Evolutionary conservation across 2,329 filamentous ascomycete genomes (phyloP).

Genomic region (Hypoxylon sp.): DNA sequence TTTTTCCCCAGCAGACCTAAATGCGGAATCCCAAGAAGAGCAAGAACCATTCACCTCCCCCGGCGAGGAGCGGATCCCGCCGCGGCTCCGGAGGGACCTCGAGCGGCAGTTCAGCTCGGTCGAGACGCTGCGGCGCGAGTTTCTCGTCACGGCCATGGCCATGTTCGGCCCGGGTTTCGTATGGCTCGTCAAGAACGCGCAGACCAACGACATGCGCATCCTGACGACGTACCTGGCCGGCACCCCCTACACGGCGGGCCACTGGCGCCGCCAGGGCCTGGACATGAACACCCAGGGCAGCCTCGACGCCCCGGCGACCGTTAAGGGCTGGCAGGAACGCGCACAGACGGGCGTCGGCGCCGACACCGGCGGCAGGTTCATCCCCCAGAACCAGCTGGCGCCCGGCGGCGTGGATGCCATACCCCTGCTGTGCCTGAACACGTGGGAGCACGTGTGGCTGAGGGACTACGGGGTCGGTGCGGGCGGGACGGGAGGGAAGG

Average conservation of each 20-base stretch:
- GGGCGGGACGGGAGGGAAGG: constrained; percentile 77
- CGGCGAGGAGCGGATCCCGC: constrained; percentile 61
- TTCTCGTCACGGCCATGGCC: constrained; percentile 81
- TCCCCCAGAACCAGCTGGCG: constrained; percentile 53
- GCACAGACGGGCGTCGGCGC: constrained; percentile 48
- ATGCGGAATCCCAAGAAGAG: too few relatives aligned
- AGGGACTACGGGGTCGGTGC: constrained; percentile 76
- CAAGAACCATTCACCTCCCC: too few relatives aligned
- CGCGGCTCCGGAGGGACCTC: constrained; percentile 68
- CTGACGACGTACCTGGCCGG: constrained; percentile 92
- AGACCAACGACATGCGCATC: constrained; percentile 68
- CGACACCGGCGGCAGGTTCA: constrained; percentile 40
- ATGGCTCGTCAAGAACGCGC: constrained; percentile 80
- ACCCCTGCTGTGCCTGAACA: constrained; percentile 91
- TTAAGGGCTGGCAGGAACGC: constrained; percentile 56
- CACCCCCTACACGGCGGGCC: constrained; percentile 85
- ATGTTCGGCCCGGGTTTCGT: constrained; percentile 99
- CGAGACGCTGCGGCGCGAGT: constrained; percentile 82
- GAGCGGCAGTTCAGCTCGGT: constrained; percentile 81
- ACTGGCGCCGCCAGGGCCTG: constrained; percentile 76
- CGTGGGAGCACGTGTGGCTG: constrained; percentile 95
- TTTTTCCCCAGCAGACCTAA: too few relatives aligned
- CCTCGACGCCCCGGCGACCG: constrained; percentile 50
- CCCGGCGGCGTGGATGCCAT: constrained; percentile 76
- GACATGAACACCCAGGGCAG: constrained; percentile 78